These are phyloP conservation scores for Sicyos baderoa DNA, from an alignment of 306 rosid species.

Conservation along the genomic window DNA sequence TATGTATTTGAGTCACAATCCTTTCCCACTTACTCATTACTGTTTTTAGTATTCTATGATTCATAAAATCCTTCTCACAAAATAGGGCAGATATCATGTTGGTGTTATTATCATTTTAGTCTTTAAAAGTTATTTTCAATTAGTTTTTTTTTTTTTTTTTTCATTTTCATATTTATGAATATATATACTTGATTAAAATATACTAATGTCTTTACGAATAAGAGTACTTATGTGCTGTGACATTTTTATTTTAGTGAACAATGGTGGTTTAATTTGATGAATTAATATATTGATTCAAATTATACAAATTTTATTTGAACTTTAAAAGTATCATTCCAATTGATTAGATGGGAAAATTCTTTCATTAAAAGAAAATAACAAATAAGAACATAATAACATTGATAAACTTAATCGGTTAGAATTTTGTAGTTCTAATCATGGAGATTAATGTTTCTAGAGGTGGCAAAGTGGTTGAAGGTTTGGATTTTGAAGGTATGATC, in stretches of 20 bases:
- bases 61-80: not conserved
- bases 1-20: slow-evolving; percentile 2
- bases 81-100: not conserved
- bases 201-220: too few species aligned
- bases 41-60: slow-evolving; percentile 2
- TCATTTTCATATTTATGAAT: not conserved
- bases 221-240: too few species aligned
- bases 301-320: not conserved
- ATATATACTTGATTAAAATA: not conserved
- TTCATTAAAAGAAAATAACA: too few species aligned
- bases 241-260: not conserved
- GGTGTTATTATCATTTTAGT: not conserved
- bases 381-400: not conserved
- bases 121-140: not conserved
- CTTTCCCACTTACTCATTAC: slow-evolving; percentile 12
- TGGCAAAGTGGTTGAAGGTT: too few species aligned
- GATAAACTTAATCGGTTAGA: not conserved
- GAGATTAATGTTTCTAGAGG: too few species aligned
- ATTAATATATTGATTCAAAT: not conserved
- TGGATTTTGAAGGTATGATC: too few species aligned
- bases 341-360: too few species aligned
- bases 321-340: not conserved
- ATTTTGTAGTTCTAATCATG: not conserved
- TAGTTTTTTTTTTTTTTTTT: not conserved
- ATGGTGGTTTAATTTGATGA: not conserved